phyloP scores from a whole-genome alignment of 2,329 filamentous ascomycete genomes.

The Stagonosporopsis tanaceti region DNA sequence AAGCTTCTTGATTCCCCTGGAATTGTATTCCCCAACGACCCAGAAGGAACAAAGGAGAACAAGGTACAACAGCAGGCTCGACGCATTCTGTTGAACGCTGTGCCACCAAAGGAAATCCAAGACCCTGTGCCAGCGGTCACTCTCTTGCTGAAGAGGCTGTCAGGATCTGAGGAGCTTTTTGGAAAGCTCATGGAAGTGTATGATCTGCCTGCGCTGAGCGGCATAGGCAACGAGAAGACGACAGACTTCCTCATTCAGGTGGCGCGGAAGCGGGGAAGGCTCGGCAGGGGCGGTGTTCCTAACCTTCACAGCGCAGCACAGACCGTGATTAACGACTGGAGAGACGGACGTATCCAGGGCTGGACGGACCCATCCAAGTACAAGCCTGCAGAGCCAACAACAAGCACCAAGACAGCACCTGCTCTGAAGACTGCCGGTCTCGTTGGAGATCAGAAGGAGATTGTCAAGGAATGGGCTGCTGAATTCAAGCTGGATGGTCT shows the following conservation, averaged over 20 bases:
- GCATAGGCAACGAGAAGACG: slow-evolving; percentile 74
- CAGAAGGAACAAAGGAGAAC: slow-evolving; percentile 55
- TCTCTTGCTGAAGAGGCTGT: slow-evolving; percentile 82
- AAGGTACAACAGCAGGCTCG: slow-evolving; percentile 79
- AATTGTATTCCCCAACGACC: slow-evolving; percentile 83
- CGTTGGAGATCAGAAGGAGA: slow-evolving; percentile 74
- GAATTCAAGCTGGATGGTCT: slow-evolving; percentile 95
- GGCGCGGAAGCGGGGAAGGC: slow-evolving; percentile 86
- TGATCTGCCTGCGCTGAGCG: slow-evolving; percentile 79
- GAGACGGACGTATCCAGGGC: slow-evolving; percentile 92
- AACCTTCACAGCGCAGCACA: slow-evolving; percentile 89
- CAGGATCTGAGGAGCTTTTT: slow-evolving; percentile 75
- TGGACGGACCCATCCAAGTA: slow-evolving; percentile 82
- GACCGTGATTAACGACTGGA: slow-evolving; percentile 95
- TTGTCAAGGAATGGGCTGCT: slow-evolving; percentile 90
- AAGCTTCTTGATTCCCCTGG: slow-evolving; percentile 93
- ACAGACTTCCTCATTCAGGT: slow-evolving; percentile 95
- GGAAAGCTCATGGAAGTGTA: slow-evolving; percentile 84
- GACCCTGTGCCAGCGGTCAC: slow-evolving; percentile 89
- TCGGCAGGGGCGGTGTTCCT: slow-evolving; percentile 88
- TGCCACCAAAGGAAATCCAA: slow-evolving; percentile 92
- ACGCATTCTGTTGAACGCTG: slow-evolving; percentile 85
- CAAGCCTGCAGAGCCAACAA: slow-evolving; percentile 59
- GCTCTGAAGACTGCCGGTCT: slow-evolving; percentile 38
- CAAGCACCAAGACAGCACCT: slow-evolving; percentile 49